Conservation (phyloP, 73 alveolate species). For the Paramecium biaurelia region DNA sequence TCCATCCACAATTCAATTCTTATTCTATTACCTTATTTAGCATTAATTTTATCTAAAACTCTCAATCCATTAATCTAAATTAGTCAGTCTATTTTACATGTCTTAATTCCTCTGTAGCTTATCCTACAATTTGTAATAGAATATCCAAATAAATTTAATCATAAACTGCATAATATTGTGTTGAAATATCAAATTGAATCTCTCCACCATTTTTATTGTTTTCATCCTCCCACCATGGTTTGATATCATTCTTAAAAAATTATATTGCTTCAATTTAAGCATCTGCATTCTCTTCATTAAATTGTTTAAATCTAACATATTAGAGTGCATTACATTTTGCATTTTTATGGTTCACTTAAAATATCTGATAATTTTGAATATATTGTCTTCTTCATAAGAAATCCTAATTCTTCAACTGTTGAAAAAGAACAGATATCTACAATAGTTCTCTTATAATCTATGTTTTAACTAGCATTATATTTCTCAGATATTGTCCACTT, state of each 20-base stretch:
- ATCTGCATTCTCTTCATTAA: not conserved
- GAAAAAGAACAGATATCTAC: not conserved
- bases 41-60: conserved; percentile 37
- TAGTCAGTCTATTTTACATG: not conserved
- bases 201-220: conserved; percentile 39
- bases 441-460: not conserved
- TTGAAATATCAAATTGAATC: not conserved
- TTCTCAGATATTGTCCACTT: conserved; percentile 32
- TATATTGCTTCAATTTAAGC: conserved; percentile 22
- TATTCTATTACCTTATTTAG: not conserved
- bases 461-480: not conserved
- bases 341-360: conserved; percentile 20
- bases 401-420: conserved; percentile 28
- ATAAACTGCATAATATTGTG: not conserved
- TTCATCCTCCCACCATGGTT: conserved; percentile 39
- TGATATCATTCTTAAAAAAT: conserved; percentile 6
- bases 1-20: conserved; percentile 48
- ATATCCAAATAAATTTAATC: not conserved
- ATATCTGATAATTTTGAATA: not conserved
- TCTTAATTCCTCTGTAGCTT: not conserved
- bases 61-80: conserved; percentile 49
- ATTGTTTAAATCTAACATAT: not conserved
- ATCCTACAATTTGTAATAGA: not conserved
- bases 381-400: not conserved
- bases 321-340: not conserved